Evolutionary conservation across 2,329 filamentous ascomycete species (phyloP).

Genomic region (Ophiostoma pallidulum): DNA sequence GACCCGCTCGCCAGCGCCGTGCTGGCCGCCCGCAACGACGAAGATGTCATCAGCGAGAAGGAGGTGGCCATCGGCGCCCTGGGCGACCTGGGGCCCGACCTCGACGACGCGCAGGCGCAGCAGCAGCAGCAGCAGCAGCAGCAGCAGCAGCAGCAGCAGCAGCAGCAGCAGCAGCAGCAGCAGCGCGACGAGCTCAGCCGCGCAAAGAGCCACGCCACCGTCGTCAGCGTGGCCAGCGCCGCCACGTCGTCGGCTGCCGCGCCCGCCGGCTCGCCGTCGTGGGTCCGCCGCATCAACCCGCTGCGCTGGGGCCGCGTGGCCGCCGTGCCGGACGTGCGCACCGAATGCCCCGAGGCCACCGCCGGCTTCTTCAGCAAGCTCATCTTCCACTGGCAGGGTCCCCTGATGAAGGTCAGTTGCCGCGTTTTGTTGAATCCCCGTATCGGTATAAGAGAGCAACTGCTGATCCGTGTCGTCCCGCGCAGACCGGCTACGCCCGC

Average conservation of each 20-base stretch:
- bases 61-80: conserved; percentile 14
- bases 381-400: conserved; percentile 84
- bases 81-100: conserved; percentile 30
- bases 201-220: conserved; percentile 45
- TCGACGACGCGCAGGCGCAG: conserved; percentile 10
- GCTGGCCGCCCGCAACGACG: neutral
- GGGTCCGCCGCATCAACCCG: conserved; percentile 55
- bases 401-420: conserved; percentile 63
- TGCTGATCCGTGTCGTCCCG: conserved; percentile 11
- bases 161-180: conserved; percentile 22
- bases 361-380: conserved; percentile 67
- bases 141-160: conserved; percentile 16
- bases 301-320: conserved; percentile 49
- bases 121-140: conserved; percentile 22
- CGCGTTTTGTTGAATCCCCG: neutral
- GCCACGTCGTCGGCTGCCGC: neutral
- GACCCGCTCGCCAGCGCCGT: conserved; percentile 15
- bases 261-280: conserved; percentile 29
- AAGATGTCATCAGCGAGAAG: conserved; percentile 17
- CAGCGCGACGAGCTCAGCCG: conserved; percentile 26
- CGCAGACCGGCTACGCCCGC: conserved; percentile 71
- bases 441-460: neutral
- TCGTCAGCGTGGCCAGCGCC: conserved; percentile 37
- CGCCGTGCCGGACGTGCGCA: conserved; percentile 43
- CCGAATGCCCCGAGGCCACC: conserved; percentile 56